Evolutionary conservation across 106 monocot species (phyloP), one percentile per base, ranked within the genome.

Genomic region (Dendrobium huoshanense): DNA sequence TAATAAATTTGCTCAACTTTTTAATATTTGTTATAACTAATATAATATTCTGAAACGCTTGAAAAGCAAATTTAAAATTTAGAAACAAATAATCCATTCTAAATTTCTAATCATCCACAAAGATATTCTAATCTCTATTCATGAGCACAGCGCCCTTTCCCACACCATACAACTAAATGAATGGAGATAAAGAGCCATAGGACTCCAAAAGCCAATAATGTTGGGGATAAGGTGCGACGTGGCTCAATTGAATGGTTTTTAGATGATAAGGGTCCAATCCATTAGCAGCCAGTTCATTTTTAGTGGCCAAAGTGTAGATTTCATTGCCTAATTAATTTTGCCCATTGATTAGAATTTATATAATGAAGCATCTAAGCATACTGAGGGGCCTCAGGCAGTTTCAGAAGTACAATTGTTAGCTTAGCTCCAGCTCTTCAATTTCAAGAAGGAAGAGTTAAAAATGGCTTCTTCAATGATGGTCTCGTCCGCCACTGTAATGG

Each of bases 381-480:
- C 17, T 13, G 15, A 13, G 51, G 51, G 13, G 9, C 37, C 45
- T 8, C 7, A 45, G 9, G 45, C 45, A 45, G 9, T 5, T 45
- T 45, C 9, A 7, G 7, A 6, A 45, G 45, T 45, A 9, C 40
- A 40, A 5, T 1, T 4, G 33, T 17, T 40, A 37, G 16, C 13
- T 41, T 41, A 9, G 10, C 73, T 41, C 16, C 3, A 19, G 10
- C 11, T 17, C 9, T 41, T 73, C 19, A 74, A 9, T 72, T 4
- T 5, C 19, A 72, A 13, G 25, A 11, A n/a, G 5, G 4, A 22
- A n/a, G 7, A 22, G 8, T n/a, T 1, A 37, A 37, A 37, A 15
- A 84, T 81, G 79, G 81, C 76, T 65, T 87, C 87, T 41, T 81
- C 81, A 43, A 64, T 82, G 82, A 85, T 81, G 81, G 77, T 85